Evolutionary conservation across 352 stramenopile genomes (phyloP).

Genomic region (Phytopythium helicoides): DNA sequence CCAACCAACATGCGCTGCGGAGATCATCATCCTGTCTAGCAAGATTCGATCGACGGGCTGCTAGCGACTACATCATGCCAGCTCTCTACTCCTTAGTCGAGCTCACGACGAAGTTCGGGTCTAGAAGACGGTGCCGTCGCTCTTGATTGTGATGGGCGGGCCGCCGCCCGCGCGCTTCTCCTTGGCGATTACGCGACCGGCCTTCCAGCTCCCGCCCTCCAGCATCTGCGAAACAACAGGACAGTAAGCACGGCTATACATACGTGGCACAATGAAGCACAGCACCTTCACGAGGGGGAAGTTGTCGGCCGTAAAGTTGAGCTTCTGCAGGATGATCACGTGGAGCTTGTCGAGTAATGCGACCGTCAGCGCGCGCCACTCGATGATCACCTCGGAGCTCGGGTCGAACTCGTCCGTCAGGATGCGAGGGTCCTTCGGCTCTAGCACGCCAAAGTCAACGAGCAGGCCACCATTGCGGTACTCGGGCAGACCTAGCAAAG

Average conservation of each 20-base stretch:
- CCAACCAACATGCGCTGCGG: too few relatives aligned
- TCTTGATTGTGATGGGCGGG: constrained; percentile 84
- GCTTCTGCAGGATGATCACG: constrained; percentile 53
- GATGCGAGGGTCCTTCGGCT: constrained; percentile 57
- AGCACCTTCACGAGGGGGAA: constrained; percentile 85
- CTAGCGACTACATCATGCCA: too few relatives aligned
- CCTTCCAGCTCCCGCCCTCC: constrained; percentile 86
- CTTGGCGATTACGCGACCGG: constrained; percentile 77
- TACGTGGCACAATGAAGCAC: too few relatives aligned
- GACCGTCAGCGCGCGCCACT: constrained; percentile 84
- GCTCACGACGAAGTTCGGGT: too few relatives aligned
- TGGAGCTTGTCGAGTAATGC: constrained; percentile 78
- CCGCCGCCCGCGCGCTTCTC: constrained; percentile 64
- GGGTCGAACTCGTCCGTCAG: constrained; percentile 59
- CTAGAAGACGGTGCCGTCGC: constrained; percentile 86
- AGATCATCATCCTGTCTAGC: too few relatives aligned
- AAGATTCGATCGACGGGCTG: too few relatives aligned
- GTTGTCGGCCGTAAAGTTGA: constrained; percentile 62
- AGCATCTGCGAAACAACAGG: constrained; percentile 49
- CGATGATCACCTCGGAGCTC: constrained; percentile 76
- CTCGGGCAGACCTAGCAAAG: constrained; percentile 54
- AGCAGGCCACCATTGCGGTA: constrained; percentile 84
- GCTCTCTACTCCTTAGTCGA: too few relatives aligned
- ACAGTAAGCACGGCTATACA: neutral
- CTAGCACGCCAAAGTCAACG: constrained; percentile 76